Base-by-base conservation (phyloP, 306 rosid genomes). In the Dalbergia oliveri region DNA sequence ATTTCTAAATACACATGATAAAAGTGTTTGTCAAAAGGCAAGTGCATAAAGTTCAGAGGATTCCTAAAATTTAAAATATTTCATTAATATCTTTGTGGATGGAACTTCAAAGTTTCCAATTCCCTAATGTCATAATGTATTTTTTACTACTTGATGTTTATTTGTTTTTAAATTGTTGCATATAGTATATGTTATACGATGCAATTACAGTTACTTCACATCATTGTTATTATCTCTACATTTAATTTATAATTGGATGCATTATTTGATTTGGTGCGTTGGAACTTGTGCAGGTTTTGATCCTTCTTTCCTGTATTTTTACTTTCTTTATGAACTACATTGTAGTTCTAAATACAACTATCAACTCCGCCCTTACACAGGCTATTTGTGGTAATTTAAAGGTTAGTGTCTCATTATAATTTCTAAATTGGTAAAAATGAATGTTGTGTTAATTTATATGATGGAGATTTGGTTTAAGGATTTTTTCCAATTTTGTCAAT, bases 351-450 rank as follows among this genome's bases (percentile, higher is more conserved):
- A 94, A 92, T 65, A 92, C 94, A 50, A 89, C 91, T 57, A 59
- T 91, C 81, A 94, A 92, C 84, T 94, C 94, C 53, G 98, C 97
- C 18, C 90, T 94, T 71, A 91, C 98, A 8, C 97, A 91, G 50
- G 91, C 94, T 49, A 89, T 92, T 6, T 94, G 98, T 53, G 92
- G 98, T 76, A 92, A 92, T 54, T 65, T 77, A 78, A 79, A 82
- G 81, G 88, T 80, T 9, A 65, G 84, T 59, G 49, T 2, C 16
- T 56, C 23, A 19, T 31, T 58, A 3, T 10, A 1, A 0, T 58
- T 9, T 5, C 5, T 4, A 37, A 43, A 43, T 43, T 71, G 11
- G 19, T 12, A 33, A 11, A 62, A 59, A 23, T 3, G 8, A 59
- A 59, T 59, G 44, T 6, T 13, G 11, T 33, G 19, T 13, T 62